Evolutionary conservation across 495 filamentous ascomycete species (phyloP).

Genomic region (Hyaloscypha hepaticicola): DNA sequence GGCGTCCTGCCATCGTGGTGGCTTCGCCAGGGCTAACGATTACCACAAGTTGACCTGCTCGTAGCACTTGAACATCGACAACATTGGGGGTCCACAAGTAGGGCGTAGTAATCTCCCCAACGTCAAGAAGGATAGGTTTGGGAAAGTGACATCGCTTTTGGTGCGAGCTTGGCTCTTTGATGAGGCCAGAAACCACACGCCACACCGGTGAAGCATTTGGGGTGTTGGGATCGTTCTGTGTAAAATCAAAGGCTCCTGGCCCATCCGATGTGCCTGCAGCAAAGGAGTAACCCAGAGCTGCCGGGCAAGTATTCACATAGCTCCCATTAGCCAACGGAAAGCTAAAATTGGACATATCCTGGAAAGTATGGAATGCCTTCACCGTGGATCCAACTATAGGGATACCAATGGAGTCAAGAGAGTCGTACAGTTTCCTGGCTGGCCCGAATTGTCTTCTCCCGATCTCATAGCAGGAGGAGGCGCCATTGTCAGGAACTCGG

Average conservation of each 20-base stretch:
- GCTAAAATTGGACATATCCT: constrained; percentile 69
- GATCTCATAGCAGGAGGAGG: constrained; percentile 77
- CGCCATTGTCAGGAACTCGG: constrained; percentile 65
- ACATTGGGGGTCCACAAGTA: constrained; percentile 94
- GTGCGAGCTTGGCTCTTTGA: constrained; percentile 69
- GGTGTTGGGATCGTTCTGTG: constrained; percentile 72
- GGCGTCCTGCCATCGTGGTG: constrained; percentile 90
- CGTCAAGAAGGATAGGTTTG: constrained; percentile 88
- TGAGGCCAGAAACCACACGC: constrained; percentile 67
- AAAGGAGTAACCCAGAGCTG: constrained; percentile 92
- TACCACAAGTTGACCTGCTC: constrained; percentile 85
- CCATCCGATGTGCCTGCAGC: constrained; percentile 94
- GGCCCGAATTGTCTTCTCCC: constrained; percentile 70
- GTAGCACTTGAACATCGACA: constrained; percentile 85
- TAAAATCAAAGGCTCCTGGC: constrained; percentile 92
- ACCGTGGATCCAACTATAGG: constrained; percentile 61
- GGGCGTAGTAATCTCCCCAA: constrained; percentile 74
- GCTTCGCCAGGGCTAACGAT: constrained; percentile 89
- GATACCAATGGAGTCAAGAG: constrained; percentile 46
- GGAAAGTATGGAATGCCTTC: constrained; percentile 71
- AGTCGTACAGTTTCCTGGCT: constrained; percentile 62
- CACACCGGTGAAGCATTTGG: constrained; percentile 83
- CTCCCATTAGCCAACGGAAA: constrained; percentile 78
- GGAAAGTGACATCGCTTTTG: constrained; percentile 77
- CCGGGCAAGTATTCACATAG: constrained; percentile 72